These are phyloP conservation scores for Colletotrichum higginsianum DNA, from an alignment of 2,329 filamentous ascomycete species.

Conservation along the genomic window DNA sequence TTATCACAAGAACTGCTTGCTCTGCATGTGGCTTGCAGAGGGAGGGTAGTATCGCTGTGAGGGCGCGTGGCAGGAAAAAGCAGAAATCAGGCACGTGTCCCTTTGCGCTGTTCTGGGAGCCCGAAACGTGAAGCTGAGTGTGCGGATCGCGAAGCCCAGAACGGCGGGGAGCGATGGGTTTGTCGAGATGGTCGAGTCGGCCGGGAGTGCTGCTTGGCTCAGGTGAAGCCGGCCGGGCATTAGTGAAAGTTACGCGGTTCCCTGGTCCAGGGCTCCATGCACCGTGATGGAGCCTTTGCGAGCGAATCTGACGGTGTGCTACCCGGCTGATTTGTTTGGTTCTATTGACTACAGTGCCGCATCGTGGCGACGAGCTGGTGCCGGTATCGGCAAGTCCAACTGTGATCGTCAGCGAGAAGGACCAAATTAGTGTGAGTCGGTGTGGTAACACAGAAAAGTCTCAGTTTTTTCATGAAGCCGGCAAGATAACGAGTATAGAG, in stretches of 20 bases:
- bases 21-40: constrained; percentile 42
- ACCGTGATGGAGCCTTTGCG: constrained; percentile 17
- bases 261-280: constrained; percentile 32
- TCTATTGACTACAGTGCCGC: neutral
- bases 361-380: constrained; percentile 9
- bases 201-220: constrained; percentile 17
- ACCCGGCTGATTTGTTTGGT: neutral
- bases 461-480: constrained; percentile 3
- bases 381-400: constrained; percentile 32
- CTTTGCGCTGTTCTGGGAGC: constrained; percentile 8
- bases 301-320: constrained; percentile 3
- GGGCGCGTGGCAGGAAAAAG: constrained; percentile 31
- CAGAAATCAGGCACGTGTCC: constrained; percentile 36
- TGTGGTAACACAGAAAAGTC: constrained; percentile 2
- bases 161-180: constrained; percentile 12
- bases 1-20: constrained; percentile 35
- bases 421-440: neutral
- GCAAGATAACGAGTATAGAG: constrained; percentile 17
- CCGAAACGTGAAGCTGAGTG: constrained; percentile 13
- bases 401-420: constrained; percentile 2
- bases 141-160: constrained; percentile 5
- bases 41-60: constrained; percentile 34
- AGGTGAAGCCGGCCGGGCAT: constrained; percentile 23
- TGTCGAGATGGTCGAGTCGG: constrained; percentile 20
- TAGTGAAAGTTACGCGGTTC: constrained; percentile 14